A percentile compares a stretch with the other conserved stretches of the same genome.
Evolutionary conservation across 345 rosid species (phyloP).

Genomic region (Diplotaxis tenuifolia): DNA sequence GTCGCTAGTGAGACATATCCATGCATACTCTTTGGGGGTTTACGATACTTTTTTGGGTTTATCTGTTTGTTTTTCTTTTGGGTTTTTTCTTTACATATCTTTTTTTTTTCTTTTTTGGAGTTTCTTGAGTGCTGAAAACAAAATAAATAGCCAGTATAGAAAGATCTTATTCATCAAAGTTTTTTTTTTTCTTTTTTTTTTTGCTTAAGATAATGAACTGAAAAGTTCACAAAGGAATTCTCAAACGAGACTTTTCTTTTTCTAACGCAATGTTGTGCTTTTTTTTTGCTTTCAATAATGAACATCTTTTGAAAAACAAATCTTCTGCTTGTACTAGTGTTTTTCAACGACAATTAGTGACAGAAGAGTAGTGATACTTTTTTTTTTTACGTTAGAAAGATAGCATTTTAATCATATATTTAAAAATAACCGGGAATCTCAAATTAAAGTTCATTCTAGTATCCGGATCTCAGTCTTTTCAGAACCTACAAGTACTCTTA

Average conservation of each 20-base stretch:
- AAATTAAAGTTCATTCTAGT: background rate
- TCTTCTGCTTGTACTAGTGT: background rate
- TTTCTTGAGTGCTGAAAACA: background rate
- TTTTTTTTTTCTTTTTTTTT: background rate
- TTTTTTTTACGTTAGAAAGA: no score
- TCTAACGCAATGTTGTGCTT: background rate
- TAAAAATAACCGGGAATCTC: background rate
- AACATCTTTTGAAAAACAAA: background rate
- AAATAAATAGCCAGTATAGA: background rate
- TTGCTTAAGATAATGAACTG: background rate
- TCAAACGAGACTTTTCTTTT: background rate
- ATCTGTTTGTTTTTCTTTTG: background rate
- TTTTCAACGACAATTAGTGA: background rate
- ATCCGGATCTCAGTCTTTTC: background rate
- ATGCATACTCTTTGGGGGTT: background rate
- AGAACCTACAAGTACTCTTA: background rate
- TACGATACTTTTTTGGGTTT: background rate
- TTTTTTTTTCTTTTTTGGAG: no score
- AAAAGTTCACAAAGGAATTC: background rate
- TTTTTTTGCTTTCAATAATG: slow-evolving; percentile 9
- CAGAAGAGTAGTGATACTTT: no score
- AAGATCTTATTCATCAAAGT: background rate
- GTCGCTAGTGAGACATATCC: slow-evolving; percentile 28
- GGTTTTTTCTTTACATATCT: background rate
- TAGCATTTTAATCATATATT: background rate